Evolutionary conservation across 2,329 filamentous ascomycete species (phyloP).

Genomic region (Epichloe glyceriae): DNA sequence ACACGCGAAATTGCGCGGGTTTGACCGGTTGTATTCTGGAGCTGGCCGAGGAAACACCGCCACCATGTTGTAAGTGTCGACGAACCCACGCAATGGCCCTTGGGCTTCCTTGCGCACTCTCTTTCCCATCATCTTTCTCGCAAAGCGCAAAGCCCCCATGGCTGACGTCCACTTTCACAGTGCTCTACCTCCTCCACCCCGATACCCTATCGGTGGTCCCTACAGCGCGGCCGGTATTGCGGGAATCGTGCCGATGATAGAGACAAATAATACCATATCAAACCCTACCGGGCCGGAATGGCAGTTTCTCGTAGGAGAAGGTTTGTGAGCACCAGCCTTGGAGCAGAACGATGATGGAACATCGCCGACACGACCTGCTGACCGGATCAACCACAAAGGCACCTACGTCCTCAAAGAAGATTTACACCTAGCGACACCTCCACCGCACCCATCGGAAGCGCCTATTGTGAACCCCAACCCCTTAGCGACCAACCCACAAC

Average conservation of each 20-base stretch:
- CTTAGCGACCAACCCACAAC: slow-evolving; percentile 69
- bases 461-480: slow-evolving; percentile 82
- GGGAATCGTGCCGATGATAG: slow-evolving; percentile 62
- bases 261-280: slow-evolving; percentile 83
- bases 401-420: slow-evolving; percentile 87
- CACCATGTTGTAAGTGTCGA: slow-evolving; percentile 16
- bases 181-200: slow-evolving; percentile 74
- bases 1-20: background rate
- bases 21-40: background rate
- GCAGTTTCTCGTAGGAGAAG: slow-evolving; percentile 88
- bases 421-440: slow-evolving; percentile 81
- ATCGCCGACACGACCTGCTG: slow-evolving; percentile 2
- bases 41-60: background rate
- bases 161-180: slow-evolving; percentile 26
- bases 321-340: slow-evolving; percentile 27
- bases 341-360: background rate
- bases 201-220: slow-evolving; percentile 63
- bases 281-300: slow-evolving; percentile 73
- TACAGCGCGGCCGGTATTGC: slow-evolving; percentile 59
- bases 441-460: slow-evolving; percentile 88
- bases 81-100: background rate
- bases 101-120: background rate
- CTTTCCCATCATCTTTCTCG: background rate
- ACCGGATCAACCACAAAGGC: slow-evolving; percentile 35
- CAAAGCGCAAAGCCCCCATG: background rate